Base-by-base conservation (phyloP, 352 stramenopile species). In the Labyrinthula sp. region DNA sequence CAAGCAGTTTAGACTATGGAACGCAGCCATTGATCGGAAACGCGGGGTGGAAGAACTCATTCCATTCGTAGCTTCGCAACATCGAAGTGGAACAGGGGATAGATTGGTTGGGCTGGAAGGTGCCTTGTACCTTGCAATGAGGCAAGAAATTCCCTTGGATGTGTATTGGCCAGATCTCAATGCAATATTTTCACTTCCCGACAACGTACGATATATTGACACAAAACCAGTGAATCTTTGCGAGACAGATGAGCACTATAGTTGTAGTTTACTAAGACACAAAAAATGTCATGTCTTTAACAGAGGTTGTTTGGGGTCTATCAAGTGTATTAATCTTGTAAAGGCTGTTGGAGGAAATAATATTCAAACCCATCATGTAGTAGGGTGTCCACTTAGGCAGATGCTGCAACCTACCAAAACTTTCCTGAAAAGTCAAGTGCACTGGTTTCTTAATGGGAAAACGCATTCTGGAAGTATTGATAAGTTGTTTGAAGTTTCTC, bases 351-450 rank as follows among this genome's bases (percentile, higher is more conserved):
- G 34, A 9, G 34, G 9, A 22, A 9, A 9, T 9, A 10, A 9
- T 22, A 40, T 22, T 15, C 9, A 36, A 10, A 22, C n/a, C 9
- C 15, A 40, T 9, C 17, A 17, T 30, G 34, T 15, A 10, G 34
- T n/a, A n/a, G n/a, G 34, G 9, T 40, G 34, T 22, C 34, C 34
- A 22, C 10, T 40, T 30, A 17, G 34, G 34, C 34, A 36, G 10
- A 33, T 40, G 34, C 12, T 40, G 8, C 15, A 40, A n/a, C 34
- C 34, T 9, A 17, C 15, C 34, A 22, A 9, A 9, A 36, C 34
- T 9, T 40, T 40, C 17, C 10, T 40, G 34, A n/a, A 30, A 17
- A 10, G 15, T 9, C 10, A 9, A 22, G 10, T 40, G 9, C 34
- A 40, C 9, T 40, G 34, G 15, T 40, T 40, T 40, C 15, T 15